Percentiles rank a stretch among this genome's conserved stretches.
Conservation (phyloP, 2,329 filamentous ascomycete genomes). For the Ophiostoma ips region DNA sequence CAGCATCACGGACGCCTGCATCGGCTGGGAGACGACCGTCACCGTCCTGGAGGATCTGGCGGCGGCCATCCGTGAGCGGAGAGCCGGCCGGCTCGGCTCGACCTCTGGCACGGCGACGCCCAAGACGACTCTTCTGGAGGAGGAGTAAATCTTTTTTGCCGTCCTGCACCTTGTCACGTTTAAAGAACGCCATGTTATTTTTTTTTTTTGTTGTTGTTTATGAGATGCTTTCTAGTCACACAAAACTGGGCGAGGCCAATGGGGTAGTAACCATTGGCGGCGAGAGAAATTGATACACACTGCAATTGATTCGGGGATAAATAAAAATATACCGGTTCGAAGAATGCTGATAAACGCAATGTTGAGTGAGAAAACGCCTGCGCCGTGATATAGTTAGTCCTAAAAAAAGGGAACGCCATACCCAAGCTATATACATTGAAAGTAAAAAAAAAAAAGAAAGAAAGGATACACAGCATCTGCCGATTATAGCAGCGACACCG, state of each 20-base stretch:
- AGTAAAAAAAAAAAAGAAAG: no score
- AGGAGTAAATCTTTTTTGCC: slow-evolving; percentile 28
- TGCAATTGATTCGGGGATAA: neutral
- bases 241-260: neutral
- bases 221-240: neutral
- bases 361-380: no score
- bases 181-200: neutral
- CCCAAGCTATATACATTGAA: neutral
- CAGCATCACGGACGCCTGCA: slow-evolving; percentile 92
- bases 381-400: no score
- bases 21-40: slow-evolving; percentile 79
- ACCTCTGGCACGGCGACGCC: slow-evolving; percentile 19
- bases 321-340: neutral
- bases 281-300: neutral
- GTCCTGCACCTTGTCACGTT: neutral
- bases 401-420: neutral
- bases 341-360: no score
- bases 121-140: slow-evolving; percentile 35
- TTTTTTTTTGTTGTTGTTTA: neutral
- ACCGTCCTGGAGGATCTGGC: slow-evolving; percentile 73
- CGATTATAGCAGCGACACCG: no score
- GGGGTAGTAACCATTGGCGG: neutral
- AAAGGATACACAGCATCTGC: no score
- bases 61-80: slow-evolving; percentile 63
- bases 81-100: slow-evolving; percentile 35